These are phyloP conservation scores for Alternaria dauci DNA, from an alignment of 2,329 filamentous ascomycete species.

Conservation along the genomic window DNA sequence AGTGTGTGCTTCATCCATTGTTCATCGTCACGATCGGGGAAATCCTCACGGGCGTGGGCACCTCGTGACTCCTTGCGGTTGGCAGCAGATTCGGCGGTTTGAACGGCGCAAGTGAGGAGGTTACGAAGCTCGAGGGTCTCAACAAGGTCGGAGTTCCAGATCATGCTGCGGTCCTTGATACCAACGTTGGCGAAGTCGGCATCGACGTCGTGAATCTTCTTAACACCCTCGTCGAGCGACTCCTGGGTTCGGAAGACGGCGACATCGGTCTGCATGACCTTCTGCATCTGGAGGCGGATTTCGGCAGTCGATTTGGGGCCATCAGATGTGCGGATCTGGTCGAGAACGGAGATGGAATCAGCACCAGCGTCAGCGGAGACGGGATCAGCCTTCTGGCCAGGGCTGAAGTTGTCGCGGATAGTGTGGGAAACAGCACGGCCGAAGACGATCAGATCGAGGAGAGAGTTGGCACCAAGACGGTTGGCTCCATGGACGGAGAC, in stretches of 20 bases:
- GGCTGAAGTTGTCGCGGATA: conserved; percentile 91
- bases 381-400: conserved; percentile 80
- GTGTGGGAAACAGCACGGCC: conserved; percentile 97
- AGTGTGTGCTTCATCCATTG: conserved; percentile 99
- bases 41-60: conserved; percentile 97
- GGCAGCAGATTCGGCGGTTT: conserved; percentile 90
- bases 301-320: conserved; percentile 89
- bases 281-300: conserved; percentile 92
- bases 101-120: conserved; percentile 92
- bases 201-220: conserved; percentile 87
- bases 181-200: conserved; percentile 80
- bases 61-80: conserved; percentile 97
- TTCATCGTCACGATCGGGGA: conserved; percentile 90
- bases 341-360: conserved; percentile 84
- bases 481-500: conserved; percentile 99
- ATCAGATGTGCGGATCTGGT: conserved; percentile 82
- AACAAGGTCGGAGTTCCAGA: conserved; percentile 98
- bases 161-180: conserved; percentile 99
- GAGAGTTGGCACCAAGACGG: conserved; percentile 96
- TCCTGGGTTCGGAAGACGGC: conserved; percentile 96
- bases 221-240: conserved; percentile 90
- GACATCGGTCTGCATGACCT: conserved; percentile 97
- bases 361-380: conserved; percentile 86
- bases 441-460: conserved; percentile 96
- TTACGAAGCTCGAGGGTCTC: conserved; percentile 97